phyloP scores from a whole-genome alignment of 805 yeast genomes.

The Maudiozyma pseudohumilis region DNA sequence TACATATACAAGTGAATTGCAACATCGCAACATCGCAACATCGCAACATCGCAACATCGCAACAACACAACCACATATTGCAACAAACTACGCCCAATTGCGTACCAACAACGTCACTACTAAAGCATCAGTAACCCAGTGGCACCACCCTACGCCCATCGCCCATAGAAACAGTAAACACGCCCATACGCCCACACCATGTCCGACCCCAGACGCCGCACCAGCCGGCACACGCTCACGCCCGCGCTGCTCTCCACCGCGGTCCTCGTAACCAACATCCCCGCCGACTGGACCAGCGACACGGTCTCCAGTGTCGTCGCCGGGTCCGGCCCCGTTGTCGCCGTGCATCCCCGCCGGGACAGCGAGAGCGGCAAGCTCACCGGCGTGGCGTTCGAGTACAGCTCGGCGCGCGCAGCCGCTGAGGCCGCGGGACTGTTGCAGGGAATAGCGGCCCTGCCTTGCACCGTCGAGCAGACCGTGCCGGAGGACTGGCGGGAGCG shows the following conservation, averaged over 20 bases:
- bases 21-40: too few relatives aligned
- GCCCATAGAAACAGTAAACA: too few relatives aligned
- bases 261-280: constrained; percentile 36
- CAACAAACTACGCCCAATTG: too few relatives aligned
- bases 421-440: constrained; percentile 20
- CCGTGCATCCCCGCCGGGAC: constrained; percentile 33
- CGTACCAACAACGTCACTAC: too few relatives aligned
- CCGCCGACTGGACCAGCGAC: constrained; percentile 62
- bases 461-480: constrained; percentile 18
- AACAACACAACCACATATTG: too few relatives aligned
- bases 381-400: constrained; percentile 18
- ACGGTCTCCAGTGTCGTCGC: constrained; percentile 55
- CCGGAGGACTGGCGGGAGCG: constrained; percentile 16
- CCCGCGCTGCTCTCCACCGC: constrained; percentile 25
- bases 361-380: constrained; percentile 41
- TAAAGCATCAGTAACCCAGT: too few relatives aligned
- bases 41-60: too few relatives aligned
- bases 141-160: too few relatives aligned
- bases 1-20: too few relatives aligned
- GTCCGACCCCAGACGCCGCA: constrained; percentile 29
- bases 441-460: constrained; percentile 24
- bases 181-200: too few relatives aligned
- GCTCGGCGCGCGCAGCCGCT: constrained; percentile 19
- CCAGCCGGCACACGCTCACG: constrained; percentile 25
- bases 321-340: constrained; percentile 64